Evolutionary conservation across 2,329 filamentous ascomycete genomes (phyloP).

Genomic region (Colletotrichum echinochloae): DNA sequence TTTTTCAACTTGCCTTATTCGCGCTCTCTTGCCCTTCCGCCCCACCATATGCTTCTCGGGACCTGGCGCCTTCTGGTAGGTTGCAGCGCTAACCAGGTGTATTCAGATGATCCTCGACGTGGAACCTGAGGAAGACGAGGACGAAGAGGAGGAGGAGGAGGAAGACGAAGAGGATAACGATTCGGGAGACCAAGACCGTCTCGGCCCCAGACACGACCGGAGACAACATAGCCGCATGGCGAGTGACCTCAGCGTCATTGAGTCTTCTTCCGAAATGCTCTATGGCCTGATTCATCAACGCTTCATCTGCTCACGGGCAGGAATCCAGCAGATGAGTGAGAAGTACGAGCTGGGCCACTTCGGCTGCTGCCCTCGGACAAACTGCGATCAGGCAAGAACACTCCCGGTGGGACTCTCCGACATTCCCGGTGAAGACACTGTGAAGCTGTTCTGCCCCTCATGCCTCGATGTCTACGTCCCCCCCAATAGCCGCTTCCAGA

Average conservation of each 20-base stretch:
- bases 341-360: conserved; percentile 99
- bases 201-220: conserved; percentile 68
- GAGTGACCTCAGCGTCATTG: conserved; percentile 93
- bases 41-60: not conserved
- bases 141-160: conserved; percentile 84
- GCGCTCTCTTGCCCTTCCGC: not conserved
- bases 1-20: not conserved
- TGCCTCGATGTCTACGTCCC: conserved; percentile 98
- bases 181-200: conserved; percentile 71
- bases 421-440: conserved; percentile 94
- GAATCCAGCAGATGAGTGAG: conserved; percentile 99
- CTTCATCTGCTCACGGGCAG: conserved; percentile 95
- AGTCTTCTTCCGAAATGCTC: conserved; percentile 96
- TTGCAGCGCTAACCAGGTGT: conserved; percentile 40
- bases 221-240: conserved; percentile 87
- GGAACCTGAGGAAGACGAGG: conserved; percentile 94
- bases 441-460: conserved; percentile 97
- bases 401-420: conserved; percentile 94
- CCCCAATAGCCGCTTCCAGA: conserved; percentile 96
- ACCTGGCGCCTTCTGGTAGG: not conserved
- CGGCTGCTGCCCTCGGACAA: conserved; percentile 92
- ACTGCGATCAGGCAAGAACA: conserved; percentile 90
- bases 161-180: conserved; percentile 80
- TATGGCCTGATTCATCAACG: conserved; percentile 98
- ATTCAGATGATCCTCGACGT: conserved; percentile 94